Percentiles rank a stretch among this genome's conserved stretches.
phyloP scores from a whole-genome alignment of 176 grass and related monocot genomes.

The Oryza meridionalis region DNA sequence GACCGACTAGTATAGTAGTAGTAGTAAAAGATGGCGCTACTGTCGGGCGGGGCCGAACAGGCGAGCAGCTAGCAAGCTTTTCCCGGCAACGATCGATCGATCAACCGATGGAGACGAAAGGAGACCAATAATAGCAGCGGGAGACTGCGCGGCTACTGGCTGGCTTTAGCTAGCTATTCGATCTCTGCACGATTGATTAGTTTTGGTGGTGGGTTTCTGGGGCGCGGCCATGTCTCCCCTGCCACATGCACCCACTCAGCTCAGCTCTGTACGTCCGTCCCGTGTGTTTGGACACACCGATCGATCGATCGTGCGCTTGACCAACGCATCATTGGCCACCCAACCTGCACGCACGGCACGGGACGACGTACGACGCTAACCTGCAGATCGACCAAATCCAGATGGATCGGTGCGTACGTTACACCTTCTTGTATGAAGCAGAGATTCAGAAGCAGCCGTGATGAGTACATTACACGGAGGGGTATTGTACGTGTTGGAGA shows the following conservation, averaged over 20 bases:
- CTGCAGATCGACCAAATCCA: not conserved
- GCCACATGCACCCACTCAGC: slow-evolving; percentile 24
- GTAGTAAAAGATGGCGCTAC: not conserved
- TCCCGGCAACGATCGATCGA: not conserved
- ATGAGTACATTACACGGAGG: too few species aligned
- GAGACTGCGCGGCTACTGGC: not conserved
- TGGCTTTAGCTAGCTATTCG: too few species aligned
- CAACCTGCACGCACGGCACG: too few species aligned
- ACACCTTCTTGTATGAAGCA: too few species aligned
- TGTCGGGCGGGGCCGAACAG: not conserved
- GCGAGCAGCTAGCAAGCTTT: not conserved
- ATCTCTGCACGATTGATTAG: not conserved
- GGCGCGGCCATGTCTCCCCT: slow-evolving; percentile 41
- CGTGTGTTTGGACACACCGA: not conserved
- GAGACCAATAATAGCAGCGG: not conserved
- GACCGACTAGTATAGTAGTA: not conserved
- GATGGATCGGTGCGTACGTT: not conserved
- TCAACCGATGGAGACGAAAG: not conserved
- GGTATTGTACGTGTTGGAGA: too few species aligned
- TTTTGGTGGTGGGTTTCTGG: not conserved
- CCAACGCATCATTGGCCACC: not conserved
- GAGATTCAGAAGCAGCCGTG: too few species aligned
- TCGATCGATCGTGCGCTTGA: slow-evolving; percentile 28
- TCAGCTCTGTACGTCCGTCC: not conserved
- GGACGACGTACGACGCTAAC: too few species aligned